Evolutionary conservation across 495 filamentous ascomycete genomes (phyloP), one percentile per base, ranked within the genome.

Genomic region (Niebla homalea): DNA sequence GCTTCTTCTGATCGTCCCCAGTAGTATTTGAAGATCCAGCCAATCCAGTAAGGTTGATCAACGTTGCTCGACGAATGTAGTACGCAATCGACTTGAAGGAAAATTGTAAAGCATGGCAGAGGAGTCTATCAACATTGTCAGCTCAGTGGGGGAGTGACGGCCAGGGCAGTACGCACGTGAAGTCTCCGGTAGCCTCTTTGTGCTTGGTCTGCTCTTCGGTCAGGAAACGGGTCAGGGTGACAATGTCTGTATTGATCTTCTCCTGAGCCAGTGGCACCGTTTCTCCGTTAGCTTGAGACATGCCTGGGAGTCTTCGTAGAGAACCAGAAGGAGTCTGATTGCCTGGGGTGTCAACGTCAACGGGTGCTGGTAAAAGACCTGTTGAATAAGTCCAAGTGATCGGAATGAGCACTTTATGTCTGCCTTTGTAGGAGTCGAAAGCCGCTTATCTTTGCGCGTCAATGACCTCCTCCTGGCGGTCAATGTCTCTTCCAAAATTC

Each of bases 71-170:
- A 59, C 92, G 88, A 70, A 98, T 98, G 74, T 96, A 98, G 77
- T 97, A 94, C 57, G 92, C 90, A 67, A 98, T 98, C 48, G 84
- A 89, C 74, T 98, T 98, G 81, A 98, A 98, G 58, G 92, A 86
- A 76, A 96, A 97, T 70, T 97, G 93, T 29, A 98, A 82, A 51
- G 93, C 89, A 64, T 98, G 92, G 75, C 88, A 96, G 48, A 98
- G 79, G 21, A 98, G 79, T 59, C 89, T 94, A 59, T 23, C 36
- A 16, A 12, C n/a, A 5, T 43, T 14, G 23, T 29, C 15, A 36
- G 12, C 7, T 49, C 26, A 20, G 15, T 36, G 11, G 14, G n/a
- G 19, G 45, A 26, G 19, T 36, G n/a, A n/a, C 20, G 23, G 40
- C 23, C 45, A 42, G n/a, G 16, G 22, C 25, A 29, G 39, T 36